These are phyloP conservation scores for Larix sibirica DNA, from an alignment of 83 land plant species.

Conservation along the genomic window DNA sequence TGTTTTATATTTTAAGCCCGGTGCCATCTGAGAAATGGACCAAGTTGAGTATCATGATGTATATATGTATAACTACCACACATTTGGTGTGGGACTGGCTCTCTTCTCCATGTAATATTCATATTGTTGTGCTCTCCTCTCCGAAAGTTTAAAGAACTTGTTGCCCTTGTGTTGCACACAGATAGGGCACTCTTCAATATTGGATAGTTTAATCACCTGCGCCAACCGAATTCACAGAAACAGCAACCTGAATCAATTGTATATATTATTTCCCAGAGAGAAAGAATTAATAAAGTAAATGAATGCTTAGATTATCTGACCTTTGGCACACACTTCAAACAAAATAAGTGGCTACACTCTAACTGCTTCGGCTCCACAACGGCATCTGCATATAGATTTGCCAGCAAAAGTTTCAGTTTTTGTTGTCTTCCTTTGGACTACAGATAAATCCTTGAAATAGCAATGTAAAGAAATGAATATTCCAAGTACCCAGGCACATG, in stretches of 20 bases:
- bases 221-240: background rate
- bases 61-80: background rate
- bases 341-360: slow-evolving; percentile 8
- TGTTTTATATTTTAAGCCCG: background rate
- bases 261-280: background rate
- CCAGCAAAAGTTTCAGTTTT: background rate
- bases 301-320: slow-evolving; percentile 1
- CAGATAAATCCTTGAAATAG: background rate
- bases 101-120: background rate
- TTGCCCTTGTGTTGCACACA: background rate
- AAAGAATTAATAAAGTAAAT: background rate
- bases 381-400: slow-evolving; percentile 8
- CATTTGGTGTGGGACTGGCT: background rate
- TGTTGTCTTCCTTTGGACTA: background rate
- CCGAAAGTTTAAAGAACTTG: background rate
- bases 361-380: slow-evolving; percentile 1
- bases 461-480: background rate
- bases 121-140: background rate
- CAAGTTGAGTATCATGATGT: background rate
- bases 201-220: slow-evolving; percentile 6
- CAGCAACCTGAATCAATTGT: background rate
- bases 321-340: slow-evolving; percentile 3
- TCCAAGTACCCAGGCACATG: slow-evolving; percentile 7
- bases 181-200: slow-evolving; percentile 1
- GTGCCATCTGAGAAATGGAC: background rate